Conservation (phyloP, 257 asterid genomes). For the Penstemon eatonii region DNA sequence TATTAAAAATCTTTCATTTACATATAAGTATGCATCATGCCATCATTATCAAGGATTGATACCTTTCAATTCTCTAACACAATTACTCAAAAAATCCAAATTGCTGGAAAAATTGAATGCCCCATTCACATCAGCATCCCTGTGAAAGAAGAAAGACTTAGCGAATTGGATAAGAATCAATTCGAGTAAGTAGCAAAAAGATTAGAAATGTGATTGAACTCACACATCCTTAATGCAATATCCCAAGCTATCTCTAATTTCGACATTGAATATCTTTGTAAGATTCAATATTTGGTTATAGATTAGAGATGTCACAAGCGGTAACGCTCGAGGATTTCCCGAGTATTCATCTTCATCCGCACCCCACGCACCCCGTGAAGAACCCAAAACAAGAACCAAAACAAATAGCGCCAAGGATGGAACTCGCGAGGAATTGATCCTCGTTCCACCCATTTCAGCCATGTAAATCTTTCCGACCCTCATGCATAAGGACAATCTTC, state of each 20-base stretch:
- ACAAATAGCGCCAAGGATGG: constrained; percentile 49
- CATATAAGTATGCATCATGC: not conserved
- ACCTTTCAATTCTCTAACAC: constrained; percentile 74
- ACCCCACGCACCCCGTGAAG: constrained; percentile 45
- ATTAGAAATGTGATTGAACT: constrained; percentile 35
- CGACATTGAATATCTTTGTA: constrained; percentile 62
- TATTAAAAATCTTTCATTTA: constrained; percentile 5
- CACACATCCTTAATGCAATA: constrained; percentile 82
- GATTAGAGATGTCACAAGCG: constrained; percentile 67
- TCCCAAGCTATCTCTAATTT: constrained; percentile 60
- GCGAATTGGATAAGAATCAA: constrained; percentile 29
- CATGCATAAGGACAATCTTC: constrained; percentile 34
- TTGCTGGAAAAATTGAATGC: constrained; percentile 75
- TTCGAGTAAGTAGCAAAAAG: constrained; percentile 10
- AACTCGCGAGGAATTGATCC: constrained; percentile 54
- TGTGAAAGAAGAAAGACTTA: constrained; percentile 33
- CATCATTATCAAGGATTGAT: constrained; percentile 15
- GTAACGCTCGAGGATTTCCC: constrained; percentile 48
- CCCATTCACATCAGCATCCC: constrained; percentile 74
- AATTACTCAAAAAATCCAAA: constrained; percentile 78
- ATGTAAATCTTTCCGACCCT: constrained; percentile 31
- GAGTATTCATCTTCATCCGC: constrained; percentile 54
- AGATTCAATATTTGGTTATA: constrained; percentile 77
- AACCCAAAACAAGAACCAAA: constrained; percentile 47
- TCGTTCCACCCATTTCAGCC: constrained; percentile 76